Base-by-base conservation (phyloP, 331 rosid genomes). In the Malus hybrid region DNA sequence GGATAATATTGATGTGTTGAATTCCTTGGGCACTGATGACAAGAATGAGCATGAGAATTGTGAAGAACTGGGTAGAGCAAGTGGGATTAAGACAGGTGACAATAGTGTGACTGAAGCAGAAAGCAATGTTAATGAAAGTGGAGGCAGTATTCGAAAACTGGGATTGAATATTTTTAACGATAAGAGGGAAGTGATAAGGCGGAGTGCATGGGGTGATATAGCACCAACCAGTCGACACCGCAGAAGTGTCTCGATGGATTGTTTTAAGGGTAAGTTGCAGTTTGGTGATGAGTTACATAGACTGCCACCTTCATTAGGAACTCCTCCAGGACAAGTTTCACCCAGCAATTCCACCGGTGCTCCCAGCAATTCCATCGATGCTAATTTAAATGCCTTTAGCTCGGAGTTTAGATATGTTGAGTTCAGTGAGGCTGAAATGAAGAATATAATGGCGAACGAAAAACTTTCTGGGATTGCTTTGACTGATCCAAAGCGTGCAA, bases 341-440 rank as follows among this genome's bases (percentile, higher is more conserved):
- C 89, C 94, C 0, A 80, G 76, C 39, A 80, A 83, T 77, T 80
- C 86, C 15, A 76, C 75, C 12, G 96, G 88, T 71, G 91, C 90
- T 5, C 90, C 94, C 0, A 80, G 76, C 39, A 80, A 85, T 77
- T 81, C 86, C 15, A 76, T 75, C 15, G 96, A 90, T 71, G 91
- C 90, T 5, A 87, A 87, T 79, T 80, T 90, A 0, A 32, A 84
- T 12, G 88, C 89, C 61, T 90, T 91, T 80, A 91, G 98, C 84
- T 78, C 91, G 93, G 98, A 93, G 87, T 91, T 93, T 82, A 96
- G 96, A 33, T 86, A 90, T 80, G 97, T 97, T 1, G 98, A 93
- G 85, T 90, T 93, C 64, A 93, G 94, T 85, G 98, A 94, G 34
- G 93, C 96, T 27, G 98, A 91, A 59, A 75, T 93, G 89, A 93